Percentiles rank a stretch among this genome's conserved stretches.
Conservation (phyloP, 2,329 filamentous ascomycete genomes). For the Coniella lustricola region DNA sequence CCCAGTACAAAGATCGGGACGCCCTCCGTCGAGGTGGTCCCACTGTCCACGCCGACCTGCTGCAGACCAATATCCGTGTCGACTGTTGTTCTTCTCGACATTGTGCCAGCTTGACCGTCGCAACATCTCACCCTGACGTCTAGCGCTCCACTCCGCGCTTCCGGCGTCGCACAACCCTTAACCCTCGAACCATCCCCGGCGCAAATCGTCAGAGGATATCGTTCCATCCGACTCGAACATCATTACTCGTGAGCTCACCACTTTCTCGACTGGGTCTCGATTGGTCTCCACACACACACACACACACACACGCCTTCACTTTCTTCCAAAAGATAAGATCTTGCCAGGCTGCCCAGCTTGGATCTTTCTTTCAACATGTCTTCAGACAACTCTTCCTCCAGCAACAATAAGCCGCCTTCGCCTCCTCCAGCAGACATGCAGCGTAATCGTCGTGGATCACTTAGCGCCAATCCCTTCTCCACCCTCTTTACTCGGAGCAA, state of each 20-base stretch:
- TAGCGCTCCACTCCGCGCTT: conserved; percentile 17
- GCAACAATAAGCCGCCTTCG: conserved; percentile 23
- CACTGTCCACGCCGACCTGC: conserved; percentile 9
- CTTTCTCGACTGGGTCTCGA: conserved; percentile 1
- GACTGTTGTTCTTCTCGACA: background rate
- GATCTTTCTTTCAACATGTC: conserved; percentile 21
- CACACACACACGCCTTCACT: no score
- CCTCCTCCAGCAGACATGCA: conserved; percentile 24
- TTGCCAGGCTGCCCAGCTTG: background rate
- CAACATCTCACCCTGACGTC: conserved; percentile 16
- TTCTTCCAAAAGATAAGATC: conserved; percentile 7
- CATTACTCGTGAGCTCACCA: background rate
- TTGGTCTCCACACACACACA: background rate
- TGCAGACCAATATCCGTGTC: background rate
- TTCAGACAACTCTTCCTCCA: conserved; percentile 23
- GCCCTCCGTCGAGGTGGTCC: background rate
- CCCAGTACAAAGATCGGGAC: conserved; percentile 7
- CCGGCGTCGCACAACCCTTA: conserved; percentile 17
- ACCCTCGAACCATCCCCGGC: conserved; percentile 17
- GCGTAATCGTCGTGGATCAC: conserved; percentile 45
- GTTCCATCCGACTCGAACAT: conserved; percentile 7
- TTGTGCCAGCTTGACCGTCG: conserved; percentile 5
- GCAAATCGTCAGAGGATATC: conserved; percentile 14
- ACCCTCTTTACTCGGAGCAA: conserved; percentile 53
- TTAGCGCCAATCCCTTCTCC: conserved; percentile 47